These are phyloP conservation scores for Puccinellia tenuiflora DNA, from an alignment of 176 grass and related monocot species.

Conservation along the genomic window DNA sequence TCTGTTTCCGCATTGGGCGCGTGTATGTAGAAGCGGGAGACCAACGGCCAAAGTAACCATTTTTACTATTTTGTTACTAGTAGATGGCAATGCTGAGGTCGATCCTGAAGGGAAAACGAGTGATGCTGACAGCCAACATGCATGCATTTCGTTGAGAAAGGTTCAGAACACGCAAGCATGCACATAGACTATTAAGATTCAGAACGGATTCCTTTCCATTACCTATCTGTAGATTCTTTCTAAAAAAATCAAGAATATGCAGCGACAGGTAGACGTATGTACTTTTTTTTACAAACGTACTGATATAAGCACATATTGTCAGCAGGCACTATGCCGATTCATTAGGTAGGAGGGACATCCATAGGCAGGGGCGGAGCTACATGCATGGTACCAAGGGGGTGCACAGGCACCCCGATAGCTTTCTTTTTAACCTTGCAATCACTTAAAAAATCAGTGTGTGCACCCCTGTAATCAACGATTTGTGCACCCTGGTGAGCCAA, in stretches of 20 bases:
- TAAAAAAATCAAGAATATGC: slow-evolving; percentile 3
- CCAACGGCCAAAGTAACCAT: background rate
- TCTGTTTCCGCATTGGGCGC: background rate
- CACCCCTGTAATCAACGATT: no score
- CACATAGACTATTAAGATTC: background rate
- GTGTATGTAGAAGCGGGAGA: background rate
- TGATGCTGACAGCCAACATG: slow-evolving; percentile 1
- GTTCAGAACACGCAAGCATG: background rate
- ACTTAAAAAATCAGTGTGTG: no score
- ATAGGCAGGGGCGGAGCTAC: background rate
- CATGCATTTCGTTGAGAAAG: background rate
- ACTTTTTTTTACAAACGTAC: background rate
- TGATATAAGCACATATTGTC: background rate
- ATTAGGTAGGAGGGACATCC: background rate
- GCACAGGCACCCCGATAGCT: no score
- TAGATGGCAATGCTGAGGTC: background rate
- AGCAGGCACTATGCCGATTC: no score
- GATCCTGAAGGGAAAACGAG: background rate
- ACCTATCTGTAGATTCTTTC: slow-evolving; percentile 20
- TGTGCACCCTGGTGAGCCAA: no score
- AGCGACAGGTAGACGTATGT: background rate
- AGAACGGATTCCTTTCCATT: background rate
- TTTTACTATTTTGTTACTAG: background rate
- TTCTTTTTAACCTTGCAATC: no score
- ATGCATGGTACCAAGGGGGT: no score